Base-by-base conservation (phyloP, 2,329 filamentous ascomycete species). In the Penicillium thymicola region DNA sequence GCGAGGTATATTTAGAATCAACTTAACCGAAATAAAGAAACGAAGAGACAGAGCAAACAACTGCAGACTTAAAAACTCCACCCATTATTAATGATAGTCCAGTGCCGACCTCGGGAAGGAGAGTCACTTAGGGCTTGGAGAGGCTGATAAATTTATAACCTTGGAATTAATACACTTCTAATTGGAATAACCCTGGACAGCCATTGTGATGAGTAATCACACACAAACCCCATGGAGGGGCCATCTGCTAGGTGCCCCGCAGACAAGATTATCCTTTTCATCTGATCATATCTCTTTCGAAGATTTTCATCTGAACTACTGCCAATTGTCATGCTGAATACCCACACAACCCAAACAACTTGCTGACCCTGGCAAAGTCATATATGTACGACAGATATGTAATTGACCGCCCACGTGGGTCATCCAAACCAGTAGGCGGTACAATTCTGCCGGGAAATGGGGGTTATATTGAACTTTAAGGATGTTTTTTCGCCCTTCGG, bases 401-500 rank as follows among this genome's bases (percentile, higher is more conserved):
- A 5, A 3, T 16, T 13, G 38, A 14, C 10, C 27, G 5, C 7
- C 6, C 11, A 32, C 27, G n/a, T 43, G 16, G 7, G 10, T 14
- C 16, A 2, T 7, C 25, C 5, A 5, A 41, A 30, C 1, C 2
- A 2, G 47, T 41, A 50, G 36, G 47, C 47, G 47, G 47, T 42
- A 30, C 6, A 7, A 13, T 32, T 30, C 37, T 50, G 47, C 47
- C 27, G 0, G 0, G 0, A n/a, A 23, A 13, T 1, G 1, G 13
- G 14, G 2, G 27, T 32, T 50, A 32, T 50, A 23, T 23, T 4
- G 14, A 50, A 50, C 47, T 50, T 42, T 42, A 50, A 41, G 47
- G 36, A 30, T 4, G 0, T 8, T 3, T 1, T 13, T 50, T 43
- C 27, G 69, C 73, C 76, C 74, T 78, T 76, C 70, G 75, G 76